phyloP scores from a whole-genome alignment of 768 basidiomycete genomes.

The Crucibulum laeve region DNA sequence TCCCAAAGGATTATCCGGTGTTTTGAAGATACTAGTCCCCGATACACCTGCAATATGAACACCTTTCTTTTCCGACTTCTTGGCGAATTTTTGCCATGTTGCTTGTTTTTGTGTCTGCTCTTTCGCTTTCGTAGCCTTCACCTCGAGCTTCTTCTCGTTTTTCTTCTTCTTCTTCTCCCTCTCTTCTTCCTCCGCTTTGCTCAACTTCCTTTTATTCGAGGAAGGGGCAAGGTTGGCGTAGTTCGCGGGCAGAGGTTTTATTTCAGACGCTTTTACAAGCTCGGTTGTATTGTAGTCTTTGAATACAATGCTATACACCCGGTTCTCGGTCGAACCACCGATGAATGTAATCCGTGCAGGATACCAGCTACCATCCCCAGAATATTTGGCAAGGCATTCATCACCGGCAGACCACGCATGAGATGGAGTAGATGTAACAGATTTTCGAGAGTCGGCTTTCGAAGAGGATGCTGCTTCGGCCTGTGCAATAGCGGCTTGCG shows the following conservation, averaged over 20 bases:
- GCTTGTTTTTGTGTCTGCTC: slow-evolving; percentile 82
- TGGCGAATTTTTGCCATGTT: slow-evolving; percentile 93
- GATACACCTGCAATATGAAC: slow-evolving; percentile 84
- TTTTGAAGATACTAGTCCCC: slow-evolving; percentile 92
- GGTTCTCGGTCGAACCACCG: slow-evolving; percentile 76
- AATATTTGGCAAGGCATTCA: slow-evolving; percentile 84
- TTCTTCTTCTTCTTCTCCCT: slow-evolving; percentile 89
- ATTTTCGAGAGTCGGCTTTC: slow-evolving; percentile 57
- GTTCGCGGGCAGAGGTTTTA: slow-evolving; percentile 66
- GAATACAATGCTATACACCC: slow-evolving; percentile 87
- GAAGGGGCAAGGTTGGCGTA: slow-evolving; percentile 39
- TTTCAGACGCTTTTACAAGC: slow-evolving; percentile 65
- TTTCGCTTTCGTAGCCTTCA: slow-evolving; percentile 79
- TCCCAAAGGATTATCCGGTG: slow-evolving; percentile 87
- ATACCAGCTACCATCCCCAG: slow-evolving; percentile 81
- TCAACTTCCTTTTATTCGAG: slow-evolving; percentile 73
- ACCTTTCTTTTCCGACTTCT: slow-evolving; percentile 92
- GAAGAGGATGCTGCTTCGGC: slow-evolving; percentile 59
- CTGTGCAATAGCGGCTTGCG: slow-evolving; percentile 68
- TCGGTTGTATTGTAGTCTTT: slow-evolving; percentile 92
- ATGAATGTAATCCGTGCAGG: slow-evolving; percentile 85
- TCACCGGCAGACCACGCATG: slow-evolving; percentile 76
- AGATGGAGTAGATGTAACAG: slow-evolving; percentile 41
- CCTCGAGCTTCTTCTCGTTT: slow-evolving; percentile 90
- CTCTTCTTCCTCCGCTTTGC: slow-evolving; percentile 81